A percentile compares a stretch with the other conserved stretches of the same genome.
Conservation (phyloP, 108 stramenopile genomes). For the Ochromonas danica region DNA sequence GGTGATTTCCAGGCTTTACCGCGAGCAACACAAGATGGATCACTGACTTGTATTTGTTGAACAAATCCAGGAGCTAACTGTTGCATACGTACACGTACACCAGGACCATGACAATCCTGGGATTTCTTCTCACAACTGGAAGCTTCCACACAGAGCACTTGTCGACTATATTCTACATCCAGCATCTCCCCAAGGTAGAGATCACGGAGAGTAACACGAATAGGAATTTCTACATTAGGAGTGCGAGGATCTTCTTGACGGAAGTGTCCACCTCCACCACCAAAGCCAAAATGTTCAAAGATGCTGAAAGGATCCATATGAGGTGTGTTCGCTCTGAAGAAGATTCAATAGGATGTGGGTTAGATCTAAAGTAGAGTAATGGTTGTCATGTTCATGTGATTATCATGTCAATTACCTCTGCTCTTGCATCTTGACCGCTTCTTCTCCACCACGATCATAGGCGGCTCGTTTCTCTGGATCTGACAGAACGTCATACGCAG, state of each 20-base stretch:
- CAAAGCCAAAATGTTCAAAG: conserved; percentile 67
- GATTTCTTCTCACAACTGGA: conserved; percentile 48
- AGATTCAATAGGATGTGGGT: not conserved
- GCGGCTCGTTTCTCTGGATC: conserved; percentile 59
- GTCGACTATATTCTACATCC: conserved; percentile 82
- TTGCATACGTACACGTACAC: conserved; percentile 44
- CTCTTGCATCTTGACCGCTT: conserved; percentile 54
- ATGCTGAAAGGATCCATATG: conserved; percentile 21
- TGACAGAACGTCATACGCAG: conserved; percentile 62
- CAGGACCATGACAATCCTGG: conserved; percentile 51
- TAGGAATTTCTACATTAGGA: conserved; percentile 84
- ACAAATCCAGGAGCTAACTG: conserved; percentile 58
- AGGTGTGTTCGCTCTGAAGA: conserved; percentile 25
- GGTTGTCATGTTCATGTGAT: not conserved
- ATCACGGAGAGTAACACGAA: conserved; percentile 82
- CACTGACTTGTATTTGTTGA: conserved; percentile 61
- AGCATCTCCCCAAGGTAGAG: conserved; percentile 83
- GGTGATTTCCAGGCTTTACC: conserved; percentile 85
- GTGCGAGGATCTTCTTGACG: conserved; percentile 73
- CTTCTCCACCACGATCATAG: conserved; percentile 59
- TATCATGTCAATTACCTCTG: conserved; percentile 33
- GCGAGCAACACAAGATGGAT: conserved; percentile 83
- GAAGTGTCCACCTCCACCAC: conserved; percentile 61
- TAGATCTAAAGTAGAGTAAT: not conserved
- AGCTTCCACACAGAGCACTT: conserved; percentile 81